Percentiles rank a stretch among this genome's conserved stretches.
phyloP scores from a whole-genome alignment of 805 yeast species.

The Candida silvatica region DNA sequence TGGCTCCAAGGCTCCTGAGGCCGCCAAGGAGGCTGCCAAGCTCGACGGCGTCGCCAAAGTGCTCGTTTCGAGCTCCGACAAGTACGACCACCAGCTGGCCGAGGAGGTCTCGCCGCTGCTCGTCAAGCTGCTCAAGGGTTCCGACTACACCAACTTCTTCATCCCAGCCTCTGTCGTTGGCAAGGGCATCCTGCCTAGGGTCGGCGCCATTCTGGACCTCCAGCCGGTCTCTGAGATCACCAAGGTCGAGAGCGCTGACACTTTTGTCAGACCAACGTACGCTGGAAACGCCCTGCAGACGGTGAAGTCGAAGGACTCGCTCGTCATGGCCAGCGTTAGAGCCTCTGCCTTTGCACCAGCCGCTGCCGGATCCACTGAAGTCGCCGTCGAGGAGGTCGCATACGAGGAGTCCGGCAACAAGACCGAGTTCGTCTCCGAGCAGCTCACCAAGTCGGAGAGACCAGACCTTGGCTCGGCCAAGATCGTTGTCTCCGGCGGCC shows the following conservation, averaged over 20 bases:
- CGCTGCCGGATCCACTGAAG: conserved; percentile 22
- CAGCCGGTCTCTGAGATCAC: conserved; percentile 86
- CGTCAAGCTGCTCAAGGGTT: conserved; percentile 31
- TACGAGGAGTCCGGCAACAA: conserved; percentile 29
- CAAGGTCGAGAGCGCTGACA: conserved; percentile 53
- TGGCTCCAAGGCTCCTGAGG: conserved; percentile 52
- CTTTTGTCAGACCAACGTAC: conserved; percentile 88
- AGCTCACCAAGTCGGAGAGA: conserved; percentile 68
- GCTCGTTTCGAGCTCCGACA: conserved; percentile 46
- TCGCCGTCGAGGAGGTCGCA: conserved; percentile 40
- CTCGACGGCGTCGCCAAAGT: conserved; percentile 47
- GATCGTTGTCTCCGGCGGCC: conserved; percentile 83
- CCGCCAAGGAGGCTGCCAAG: conserved; percentile 41
- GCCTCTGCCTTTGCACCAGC: conserved; percentile 65
- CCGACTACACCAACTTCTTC: conserved; percentile 52
- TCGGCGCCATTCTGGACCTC: conserved; percentile 74
- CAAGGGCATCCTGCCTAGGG: conserved; percentile 77
- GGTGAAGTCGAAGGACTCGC: conserved; percentile 58
- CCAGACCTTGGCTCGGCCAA: conserved; percentile 87
- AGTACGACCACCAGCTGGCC: conserved; percentile 65
- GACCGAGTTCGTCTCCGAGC: conserved; percentile 67
- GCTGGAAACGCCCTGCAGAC: conserved; percentile 93
- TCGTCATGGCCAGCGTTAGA: conserved; percentile 70
- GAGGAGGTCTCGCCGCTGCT: conserved; percentile 73
- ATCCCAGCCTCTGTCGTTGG: conserved; percentile 84